phyloP scores from a whole-genome alignment of 1,284 basidiomycete genomes.

The Pholiota adiposa region DNA sequence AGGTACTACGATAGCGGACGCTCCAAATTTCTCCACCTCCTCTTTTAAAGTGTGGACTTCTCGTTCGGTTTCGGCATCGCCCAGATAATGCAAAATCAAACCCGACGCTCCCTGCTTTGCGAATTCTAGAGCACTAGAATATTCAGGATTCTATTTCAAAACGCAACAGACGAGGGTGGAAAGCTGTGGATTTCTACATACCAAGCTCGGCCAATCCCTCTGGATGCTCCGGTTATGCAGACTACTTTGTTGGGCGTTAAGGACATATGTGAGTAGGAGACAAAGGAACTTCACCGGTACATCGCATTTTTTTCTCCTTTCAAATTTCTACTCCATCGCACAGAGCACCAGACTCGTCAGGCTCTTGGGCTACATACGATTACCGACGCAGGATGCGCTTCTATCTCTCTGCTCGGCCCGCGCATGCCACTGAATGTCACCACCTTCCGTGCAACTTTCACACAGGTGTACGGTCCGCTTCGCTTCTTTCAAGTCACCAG shows the following conservation, averaged over 20 bases:
- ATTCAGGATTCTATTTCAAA: neutral
- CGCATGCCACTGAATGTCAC: neutral
- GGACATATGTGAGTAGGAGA: constrained; percentile 39
- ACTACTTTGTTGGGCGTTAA: constrained; percentile 68
- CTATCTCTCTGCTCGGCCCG: constrained; percentile 4
- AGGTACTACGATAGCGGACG: constrained; percentile 44
- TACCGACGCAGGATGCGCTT: neutral
- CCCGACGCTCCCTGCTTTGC: constrained; percentile 70
- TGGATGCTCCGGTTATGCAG: constrained; percentile 77
- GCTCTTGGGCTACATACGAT: neutral
- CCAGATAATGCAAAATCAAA: constrained; percentile 74
- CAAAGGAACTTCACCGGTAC: constrained; percentile 1
- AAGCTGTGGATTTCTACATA: constrained; percentile 19
- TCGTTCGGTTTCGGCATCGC: constrained; percentile 57
- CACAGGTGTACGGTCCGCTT: constrained; percentile 1
- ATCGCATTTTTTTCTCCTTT: neutral
- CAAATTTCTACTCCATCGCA: neutral
- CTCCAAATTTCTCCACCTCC: constrained; percentile 44
- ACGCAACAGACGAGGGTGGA: neutral
- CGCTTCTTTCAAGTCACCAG: constrained; percentile 18
- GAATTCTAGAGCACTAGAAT: constrained; percentile 58
- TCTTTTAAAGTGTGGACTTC: constrained; percentile 52
- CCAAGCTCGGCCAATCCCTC: constrained; percentile 82
- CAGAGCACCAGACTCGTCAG: neutral
- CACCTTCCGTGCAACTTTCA: neutral